phyloP scores from a whole-genome alignment of 2,329 filamentous ascomycete species.

The Macroventuria anomochaeta region DNA sequence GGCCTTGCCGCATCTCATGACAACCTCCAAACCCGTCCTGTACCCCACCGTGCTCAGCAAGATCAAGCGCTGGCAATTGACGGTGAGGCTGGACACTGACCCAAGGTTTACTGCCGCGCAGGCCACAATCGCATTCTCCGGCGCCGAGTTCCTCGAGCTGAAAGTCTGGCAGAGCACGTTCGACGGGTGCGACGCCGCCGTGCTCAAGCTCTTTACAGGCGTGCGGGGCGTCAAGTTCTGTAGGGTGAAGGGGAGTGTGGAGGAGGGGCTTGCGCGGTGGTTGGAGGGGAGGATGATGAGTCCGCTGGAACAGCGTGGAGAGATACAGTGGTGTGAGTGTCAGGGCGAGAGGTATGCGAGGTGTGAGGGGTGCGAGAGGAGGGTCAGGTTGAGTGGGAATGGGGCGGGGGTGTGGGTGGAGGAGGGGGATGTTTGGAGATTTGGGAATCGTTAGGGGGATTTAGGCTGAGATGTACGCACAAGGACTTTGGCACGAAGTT shows the following conservation, averaged over 20 bases:
- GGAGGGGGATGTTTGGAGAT: constrained; percentile 28
- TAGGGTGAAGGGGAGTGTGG: constrained; percentile 53
- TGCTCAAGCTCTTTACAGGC: constrained; percentile 54
- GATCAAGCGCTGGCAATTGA: constrained; percentile 55
- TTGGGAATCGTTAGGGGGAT: constrained; percentile 26
- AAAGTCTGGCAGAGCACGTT: constrained; percentile 55
- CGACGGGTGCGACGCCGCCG: constrained; percentile 49
- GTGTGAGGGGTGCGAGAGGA: constrained; percentile 27
- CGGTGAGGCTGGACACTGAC: constrained; percentile 58
- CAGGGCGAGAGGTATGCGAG: constrained; percentile 42
- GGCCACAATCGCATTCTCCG: constrained; percentile 54
- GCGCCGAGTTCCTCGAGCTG: constrained; percentile 56
- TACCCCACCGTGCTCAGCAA: constrained; percentile 37
- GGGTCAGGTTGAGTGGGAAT: constrained; percentile 11
- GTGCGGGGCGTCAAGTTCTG: constrained; percentile 55
- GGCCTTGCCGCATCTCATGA: constrained; percentile 52
- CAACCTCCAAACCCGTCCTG: constrained; percentile 47
- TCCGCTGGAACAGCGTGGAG: constrained; percentile 25
- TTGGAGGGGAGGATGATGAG: constrained; percentile 56
- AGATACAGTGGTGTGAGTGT: constrained; percentile 39
- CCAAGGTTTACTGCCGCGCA: constrained; percentile 52
- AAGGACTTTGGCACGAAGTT: no score
- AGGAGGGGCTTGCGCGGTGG: constrained; percentile 52
- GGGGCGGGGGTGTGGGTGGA: constrained; percentile 23
- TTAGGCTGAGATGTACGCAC: no score